Percentiles rank a stretch among this genome's conserved stretches.
Conservation (phyloP, 2,329 filamentous ascomycete species). For the Colletotrichum orchidophilum region DNA sequence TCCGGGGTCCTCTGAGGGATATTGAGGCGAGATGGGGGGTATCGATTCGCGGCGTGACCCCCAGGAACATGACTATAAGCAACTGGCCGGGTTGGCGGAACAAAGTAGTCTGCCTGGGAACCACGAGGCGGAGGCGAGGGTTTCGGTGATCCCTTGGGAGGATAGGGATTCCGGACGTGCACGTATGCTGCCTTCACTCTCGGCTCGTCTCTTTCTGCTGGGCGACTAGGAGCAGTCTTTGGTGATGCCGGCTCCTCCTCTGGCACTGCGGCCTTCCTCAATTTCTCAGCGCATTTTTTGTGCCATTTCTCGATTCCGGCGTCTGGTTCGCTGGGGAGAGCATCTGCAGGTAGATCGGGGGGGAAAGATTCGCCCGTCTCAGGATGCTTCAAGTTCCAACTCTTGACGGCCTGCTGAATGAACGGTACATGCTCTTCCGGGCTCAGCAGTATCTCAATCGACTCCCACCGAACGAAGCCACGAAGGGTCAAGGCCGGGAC, state of each 20-base stretch:
- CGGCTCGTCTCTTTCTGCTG: constrained; percentile 45
- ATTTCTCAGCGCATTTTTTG: constrained; percentile 74
- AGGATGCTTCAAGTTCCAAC: constrained; percentile 80
- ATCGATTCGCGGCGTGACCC: constrained; percentile 49
- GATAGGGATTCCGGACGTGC: constrained; percentile 44
- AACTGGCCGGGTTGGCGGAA: constrained; percentile 41
- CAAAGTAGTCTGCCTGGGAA: constrained; percentile 43
- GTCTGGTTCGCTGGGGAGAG: constrained; percentile 79
- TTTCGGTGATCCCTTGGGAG: constrained; percentile 37
- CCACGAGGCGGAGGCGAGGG: constrained; percentile 35
- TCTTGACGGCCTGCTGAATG: constrained; percentile 80
- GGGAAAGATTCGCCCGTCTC: constrained; percentile 77
- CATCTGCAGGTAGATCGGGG: constrained; percentile 63
- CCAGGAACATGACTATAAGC: constrained; percentile 53
- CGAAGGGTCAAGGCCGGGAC: constrained; percentile 84
- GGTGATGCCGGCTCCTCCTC: constrained; percentile 42
- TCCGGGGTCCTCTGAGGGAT: constrained; percentile 43
- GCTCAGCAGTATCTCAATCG: constrained; percentile 86
- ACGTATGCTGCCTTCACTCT: constrained; percentile 49
- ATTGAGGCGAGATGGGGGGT: constrained; percentile 42
- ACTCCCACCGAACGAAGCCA: constrained; percentile 94
- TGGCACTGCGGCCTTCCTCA: constrained; percentile 68
- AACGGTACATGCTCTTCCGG: constrained; percentile 90
- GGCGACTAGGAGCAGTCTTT: constrained; percentile 41
- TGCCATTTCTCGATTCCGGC: constrained; percentile 89